Evolutionary conservation across 2,329 filamentous ascomycete genomes (phyloP).

Genomic region (Stagonosporopsis cucurbitacearum): DNA sequence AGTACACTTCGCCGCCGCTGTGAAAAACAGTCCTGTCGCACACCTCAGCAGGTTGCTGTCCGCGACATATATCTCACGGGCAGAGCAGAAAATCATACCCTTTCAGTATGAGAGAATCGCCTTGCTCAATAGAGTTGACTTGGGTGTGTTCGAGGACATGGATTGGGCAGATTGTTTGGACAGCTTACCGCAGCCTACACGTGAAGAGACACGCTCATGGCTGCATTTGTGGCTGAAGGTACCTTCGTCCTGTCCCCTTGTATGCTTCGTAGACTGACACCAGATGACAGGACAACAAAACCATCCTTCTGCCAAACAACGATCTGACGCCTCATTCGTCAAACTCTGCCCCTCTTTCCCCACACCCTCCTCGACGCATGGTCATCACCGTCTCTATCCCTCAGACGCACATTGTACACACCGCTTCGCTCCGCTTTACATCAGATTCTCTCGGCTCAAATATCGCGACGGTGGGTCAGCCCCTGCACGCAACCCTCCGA

Average conservation of each 20-base stretch:
- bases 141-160: constrained; percentile 59
- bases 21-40: constrained; percentile 57
- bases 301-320: constrained; percentile 28
- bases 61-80: constrained; percentile 56
- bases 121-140: constrained; percentile 59
- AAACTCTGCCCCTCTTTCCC: constrained; percentile 33
- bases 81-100: constrained; percentile 55
- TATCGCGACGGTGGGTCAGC: constrained; percentile 67
- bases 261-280: constrained; percentile 23
- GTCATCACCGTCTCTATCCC: constrained; percentile 91
- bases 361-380: constrained; percentile 66
- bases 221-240: constrained; percentile 65
- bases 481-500: constrained; percentile 66
- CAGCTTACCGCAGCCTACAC: constrained; percentile 55
- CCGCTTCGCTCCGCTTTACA: constrained; percentile 69
- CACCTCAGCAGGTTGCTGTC: constrained; percentile 59
- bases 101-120: constrained; percentile 62
- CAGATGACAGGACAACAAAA: constrained; percentile 31
- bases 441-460: constrained; percentile 36
- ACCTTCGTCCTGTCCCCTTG: constrained; percentile 21
- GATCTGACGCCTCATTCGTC: constrained; percentile 7
- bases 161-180: constrained; percentile 62
- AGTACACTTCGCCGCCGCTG: constrained; percentile 53
- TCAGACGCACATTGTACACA: constrained; percentile 81
- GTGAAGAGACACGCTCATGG: constrained; percentile 58